phyloP scores from a whole-genome alignment of 768 basidiomycete species.

The Pleurotus pulmonarius region DNA sequence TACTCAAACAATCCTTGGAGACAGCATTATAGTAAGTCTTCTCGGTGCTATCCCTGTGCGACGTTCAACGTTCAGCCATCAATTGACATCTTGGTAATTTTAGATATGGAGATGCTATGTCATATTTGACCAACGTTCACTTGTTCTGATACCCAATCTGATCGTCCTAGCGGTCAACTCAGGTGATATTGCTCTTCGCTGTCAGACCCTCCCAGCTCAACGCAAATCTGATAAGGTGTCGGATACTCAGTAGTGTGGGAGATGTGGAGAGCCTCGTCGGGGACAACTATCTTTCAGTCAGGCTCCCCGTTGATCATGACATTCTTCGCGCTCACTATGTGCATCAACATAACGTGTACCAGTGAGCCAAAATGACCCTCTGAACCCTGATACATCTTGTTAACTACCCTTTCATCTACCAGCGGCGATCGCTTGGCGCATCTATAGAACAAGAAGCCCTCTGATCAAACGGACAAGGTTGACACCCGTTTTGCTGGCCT shows the following conservation, averaged over 20 bases:
- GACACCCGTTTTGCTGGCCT: neutral
- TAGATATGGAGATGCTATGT: neutral
- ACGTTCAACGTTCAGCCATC: neutral
- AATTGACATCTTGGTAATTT: neutral
- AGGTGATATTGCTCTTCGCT: neutral
- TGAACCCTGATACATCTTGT: too few relatives aligned
- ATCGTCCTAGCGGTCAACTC: neutral
- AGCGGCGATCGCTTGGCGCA: neutral
- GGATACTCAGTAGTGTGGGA: neutral
- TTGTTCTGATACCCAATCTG: neutral
- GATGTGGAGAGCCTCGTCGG: neutral
- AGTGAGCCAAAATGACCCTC: too few relatives aligned
- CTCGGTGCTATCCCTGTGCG: neutral
- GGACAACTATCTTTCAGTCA: neutral
- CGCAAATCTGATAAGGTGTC: neutral
- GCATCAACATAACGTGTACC: neutral
- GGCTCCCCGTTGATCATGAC: neutral
- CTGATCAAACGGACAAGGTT: neutral
- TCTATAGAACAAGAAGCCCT: neutral
- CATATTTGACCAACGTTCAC: neutral
- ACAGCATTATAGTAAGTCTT: neutral
- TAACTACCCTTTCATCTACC: neutral
- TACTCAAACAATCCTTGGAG: neutral
- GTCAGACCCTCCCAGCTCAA: neutral
- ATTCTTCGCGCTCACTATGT: neutral